Conservation (phyloP, 192 early-diverging fungal species). For the Backusella parvicylindrica region DNA sequence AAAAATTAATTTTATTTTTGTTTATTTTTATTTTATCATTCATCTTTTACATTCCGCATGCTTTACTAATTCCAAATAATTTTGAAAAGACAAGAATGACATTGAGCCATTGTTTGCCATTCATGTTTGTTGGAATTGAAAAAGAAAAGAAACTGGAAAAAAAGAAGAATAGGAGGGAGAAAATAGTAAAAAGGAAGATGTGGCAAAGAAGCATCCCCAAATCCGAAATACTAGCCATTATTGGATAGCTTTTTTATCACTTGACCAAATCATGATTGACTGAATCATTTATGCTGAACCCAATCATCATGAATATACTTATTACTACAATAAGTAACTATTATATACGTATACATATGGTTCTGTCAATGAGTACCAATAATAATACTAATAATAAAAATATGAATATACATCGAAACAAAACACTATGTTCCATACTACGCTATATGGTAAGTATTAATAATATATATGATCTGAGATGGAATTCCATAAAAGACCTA, state of each 20-base stretch:
- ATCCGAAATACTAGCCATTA: not conserved
- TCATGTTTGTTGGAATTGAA: not conserved
- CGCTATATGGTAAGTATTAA: not conserved
- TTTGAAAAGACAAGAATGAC: not conserved
- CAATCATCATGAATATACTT: not conserved
- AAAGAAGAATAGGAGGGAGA: not conserved
- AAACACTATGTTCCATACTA: not conserved
- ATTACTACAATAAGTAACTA: not conserved
- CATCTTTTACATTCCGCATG: slow-evolving; percentile 27
- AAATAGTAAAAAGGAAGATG: not conserved
- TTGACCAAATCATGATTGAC: not conserved
- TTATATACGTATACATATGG: not conserved
- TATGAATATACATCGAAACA: not conserved
- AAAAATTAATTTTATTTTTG: not conserved
- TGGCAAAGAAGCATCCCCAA: not conserved
- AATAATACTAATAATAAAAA: not conserved
- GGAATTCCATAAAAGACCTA: not conserved
- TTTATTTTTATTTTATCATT: not conserved
- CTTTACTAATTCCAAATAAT: not conserved
- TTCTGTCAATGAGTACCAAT: not conserved
- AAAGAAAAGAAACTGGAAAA: not conserved
- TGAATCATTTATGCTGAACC: not conserved
- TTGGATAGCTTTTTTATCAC: not conserved
- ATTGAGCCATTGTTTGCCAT: not conserved
- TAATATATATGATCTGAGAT: not conserved